phyloP scores from a whole-genome alignment of 495 filamentous ascomycete species.

The Jackrogersella multiformis region DNA sequence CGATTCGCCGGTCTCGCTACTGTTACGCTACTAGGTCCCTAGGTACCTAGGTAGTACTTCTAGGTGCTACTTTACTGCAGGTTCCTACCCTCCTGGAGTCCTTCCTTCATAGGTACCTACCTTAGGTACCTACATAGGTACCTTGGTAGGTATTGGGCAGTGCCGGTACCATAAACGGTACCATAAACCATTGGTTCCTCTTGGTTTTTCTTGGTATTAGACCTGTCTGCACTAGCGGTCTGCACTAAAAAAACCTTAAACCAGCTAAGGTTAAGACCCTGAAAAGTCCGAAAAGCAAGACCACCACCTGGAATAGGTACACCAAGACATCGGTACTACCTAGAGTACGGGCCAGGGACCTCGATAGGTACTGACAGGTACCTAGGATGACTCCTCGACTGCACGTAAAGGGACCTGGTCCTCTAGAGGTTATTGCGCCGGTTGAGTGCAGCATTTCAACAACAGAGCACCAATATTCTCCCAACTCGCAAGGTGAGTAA shows the following conservation, averaged over 20 bases:
- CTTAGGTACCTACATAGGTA: no score
- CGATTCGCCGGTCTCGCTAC: conserved; percentile 43
- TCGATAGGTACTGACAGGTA: no score
- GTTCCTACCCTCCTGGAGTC: conserved; percentile 28
- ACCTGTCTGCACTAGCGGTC: conserved; percentile 20
- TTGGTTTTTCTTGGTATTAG: conserved; percentile 13
- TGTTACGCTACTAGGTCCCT: not conserved
- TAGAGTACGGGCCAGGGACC: no score
- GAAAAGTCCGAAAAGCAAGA: conserved; percentile 30
- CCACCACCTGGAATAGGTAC: not conserved
- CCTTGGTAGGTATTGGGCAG: no score
- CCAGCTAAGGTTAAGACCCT: conserved; percentile 40
- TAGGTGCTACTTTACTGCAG: conserved; percentile 27
- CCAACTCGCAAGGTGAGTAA: conserved; percentile 25
- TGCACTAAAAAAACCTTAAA: conserved; percentile 42
- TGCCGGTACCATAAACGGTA: conserved; percentile 32
- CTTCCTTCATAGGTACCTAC: no score
- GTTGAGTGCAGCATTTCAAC: conserved; percentile 29
- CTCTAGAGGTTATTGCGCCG: conserved; percentile 40
- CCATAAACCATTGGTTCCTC: no score
- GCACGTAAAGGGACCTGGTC: conserved; percentile 41
- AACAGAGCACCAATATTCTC: conserved; percentile 24
- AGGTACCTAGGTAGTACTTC: not conserved
- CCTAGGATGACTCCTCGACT: conserved; percentile 44
- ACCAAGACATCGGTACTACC: not conserved